A percentile compares a stretch with the other conserved stretches of the same genome.
phyloP scores from a whole-genome alignment of 2,329 filamentous ascomycete species.

The Verticillium nonalfalfae region DNA sequence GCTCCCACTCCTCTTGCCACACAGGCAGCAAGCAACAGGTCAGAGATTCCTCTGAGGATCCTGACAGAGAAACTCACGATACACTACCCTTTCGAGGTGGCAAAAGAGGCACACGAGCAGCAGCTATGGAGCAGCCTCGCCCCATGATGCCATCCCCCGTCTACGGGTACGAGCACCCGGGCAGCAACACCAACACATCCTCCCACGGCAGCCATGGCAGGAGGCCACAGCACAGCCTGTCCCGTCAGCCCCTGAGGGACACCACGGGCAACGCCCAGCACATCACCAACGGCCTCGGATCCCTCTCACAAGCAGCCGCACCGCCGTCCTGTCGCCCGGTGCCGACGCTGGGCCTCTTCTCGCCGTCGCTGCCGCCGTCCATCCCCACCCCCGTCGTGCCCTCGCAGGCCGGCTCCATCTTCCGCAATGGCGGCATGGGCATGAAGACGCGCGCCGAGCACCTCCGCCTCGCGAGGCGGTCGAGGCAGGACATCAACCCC shows the following conservation, averaged over 20 bases:
- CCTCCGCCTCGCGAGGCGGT: constrained; percentile 19
- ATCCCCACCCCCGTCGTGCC: constrained; percentile 45
- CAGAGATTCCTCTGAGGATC: background rate
- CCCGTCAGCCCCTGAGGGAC: constrained; percentile 40
- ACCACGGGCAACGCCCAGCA: constrained; percentile 44
- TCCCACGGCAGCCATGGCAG: constrained; percentile 16
- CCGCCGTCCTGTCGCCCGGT: constrained; percentile 33
- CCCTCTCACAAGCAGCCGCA: background rate
- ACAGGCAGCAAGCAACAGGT: background rate
- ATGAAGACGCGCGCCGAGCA: constrained; percentile 18
- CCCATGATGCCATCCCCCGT: constrained; percentile 43
- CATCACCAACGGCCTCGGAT: background rate
- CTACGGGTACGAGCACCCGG: constrained; percentile 37
- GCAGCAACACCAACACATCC: constrained; percentile 25
- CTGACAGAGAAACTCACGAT: background rate
- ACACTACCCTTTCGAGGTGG: background rate
- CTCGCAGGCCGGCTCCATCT: constrained; percentile 35
- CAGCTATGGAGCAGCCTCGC: constrained; percentile 24
- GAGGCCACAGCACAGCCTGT: constrained; percentile 11
- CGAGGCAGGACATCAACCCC: constrained; percentile 43
- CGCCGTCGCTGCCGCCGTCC: constrained; percentile 37
- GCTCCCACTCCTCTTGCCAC: background rate
- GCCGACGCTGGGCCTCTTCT: constrained; percentile 31
- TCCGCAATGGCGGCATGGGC: constrained; percentile 20
- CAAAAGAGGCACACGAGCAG: background rate